Evolutionary conservation across 2,329 filamentous ascomycete genomes (phyloP).

Genomic region (Chrysoporthe deuterocubensis): DNA sequence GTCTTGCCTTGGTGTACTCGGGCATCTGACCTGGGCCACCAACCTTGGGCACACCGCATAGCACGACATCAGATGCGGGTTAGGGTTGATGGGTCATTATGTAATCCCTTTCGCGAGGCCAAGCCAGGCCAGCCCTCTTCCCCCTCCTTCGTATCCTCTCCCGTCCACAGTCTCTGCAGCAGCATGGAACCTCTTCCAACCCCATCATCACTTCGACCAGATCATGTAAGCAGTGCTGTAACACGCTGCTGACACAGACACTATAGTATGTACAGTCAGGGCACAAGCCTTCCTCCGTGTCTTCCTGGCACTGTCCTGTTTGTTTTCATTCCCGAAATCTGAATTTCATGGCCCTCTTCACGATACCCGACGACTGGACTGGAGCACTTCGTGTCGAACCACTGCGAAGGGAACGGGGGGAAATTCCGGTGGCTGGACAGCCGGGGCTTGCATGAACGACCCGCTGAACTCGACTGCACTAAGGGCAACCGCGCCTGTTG

Average conservation of each 20-base stretch:
- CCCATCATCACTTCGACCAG: not conserved
- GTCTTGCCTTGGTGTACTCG: not conserved
- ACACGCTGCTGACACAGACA: slow-evolving; percentile 3
- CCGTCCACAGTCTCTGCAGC: no score
- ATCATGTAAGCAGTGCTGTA: slow-evolving; percentile 1
- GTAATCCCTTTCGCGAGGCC: not conserved
- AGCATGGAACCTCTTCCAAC: no score
- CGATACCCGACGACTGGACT: slow-evolving; percentile 22
- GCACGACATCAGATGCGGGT: not conserved
- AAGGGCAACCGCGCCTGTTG: slow-evolving; percentile 21
- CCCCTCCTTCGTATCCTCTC: no score
- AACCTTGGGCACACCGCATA: no score
- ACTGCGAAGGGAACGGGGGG: slow-evolving; percentile 12
- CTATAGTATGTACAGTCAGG: not conserved
- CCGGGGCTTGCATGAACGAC: slow-evolving; percentile 27
- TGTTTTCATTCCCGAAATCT: slow-evolving; percentile 1
- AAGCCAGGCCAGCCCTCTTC: no score
- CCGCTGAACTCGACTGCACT: slow-evolving; percentile 22
- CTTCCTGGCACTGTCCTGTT: slow-evolving; percentile 2
- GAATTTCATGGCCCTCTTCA: slow-evolving; percentile 12
- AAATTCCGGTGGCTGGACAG: slow-evolving; percentile 30
- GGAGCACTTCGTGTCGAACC: slow-evolving; percentile 4
- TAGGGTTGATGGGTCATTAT: not conserved
- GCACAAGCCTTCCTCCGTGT: slow-evolving; percentile 9
- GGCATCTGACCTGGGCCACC: not conserved